A percentile compares a stretch with the other conserved stretches of the same genome.
Conservation (phyloP, 805 yeast species). For the Priceomyces castillae region DNA sequence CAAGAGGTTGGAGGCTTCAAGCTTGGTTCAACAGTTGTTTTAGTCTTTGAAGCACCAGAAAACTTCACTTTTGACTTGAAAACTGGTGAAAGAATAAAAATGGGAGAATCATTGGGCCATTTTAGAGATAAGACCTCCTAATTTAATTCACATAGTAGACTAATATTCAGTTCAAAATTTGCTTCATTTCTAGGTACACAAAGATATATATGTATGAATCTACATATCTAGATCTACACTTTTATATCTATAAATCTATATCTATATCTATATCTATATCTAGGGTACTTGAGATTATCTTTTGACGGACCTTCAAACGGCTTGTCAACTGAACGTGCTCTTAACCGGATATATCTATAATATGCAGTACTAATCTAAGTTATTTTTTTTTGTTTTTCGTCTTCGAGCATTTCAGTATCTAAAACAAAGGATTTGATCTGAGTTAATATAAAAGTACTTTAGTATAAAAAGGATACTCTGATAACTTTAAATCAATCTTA, state of each 20-base stretch:
- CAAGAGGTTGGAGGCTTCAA: slow-evolving; percentile 97
- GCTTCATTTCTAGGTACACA: too few species aligned
- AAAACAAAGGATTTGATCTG: background rate
- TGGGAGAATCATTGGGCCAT: slow-evolving; percentile 79
- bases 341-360: too few species aligned
- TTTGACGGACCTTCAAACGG: too few species aligned
- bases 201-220: too few species aligned
- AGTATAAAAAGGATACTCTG: too few species aligned
- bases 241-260: too few species aligned
- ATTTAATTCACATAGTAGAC: background rate
- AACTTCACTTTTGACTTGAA: slow-evolving; percentile 66
- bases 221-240: too few species aligned
- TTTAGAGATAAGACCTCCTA: slow-evolving; percentile 16
- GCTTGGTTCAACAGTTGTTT: slow-evolving; percentile 93
- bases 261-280: background rate
- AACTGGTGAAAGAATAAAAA: slow-evolving; percentile 73
- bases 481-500: too few species aligned
- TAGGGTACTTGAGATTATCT: too few species aligned
- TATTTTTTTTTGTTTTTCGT: background rate
- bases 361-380: too few species aligned
- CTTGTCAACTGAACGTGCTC: too few species aligned
- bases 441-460: background rate
- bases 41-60: slow-evolving; percentile 93
- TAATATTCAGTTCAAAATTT: background rate
- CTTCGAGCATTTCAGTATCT: too few species aligned